Evolutionary conservation across 163 green algal genomes (phyloP), one percentile per base, ranked within the genome.

Genomic region (Botryococcus braunii): DNA sequence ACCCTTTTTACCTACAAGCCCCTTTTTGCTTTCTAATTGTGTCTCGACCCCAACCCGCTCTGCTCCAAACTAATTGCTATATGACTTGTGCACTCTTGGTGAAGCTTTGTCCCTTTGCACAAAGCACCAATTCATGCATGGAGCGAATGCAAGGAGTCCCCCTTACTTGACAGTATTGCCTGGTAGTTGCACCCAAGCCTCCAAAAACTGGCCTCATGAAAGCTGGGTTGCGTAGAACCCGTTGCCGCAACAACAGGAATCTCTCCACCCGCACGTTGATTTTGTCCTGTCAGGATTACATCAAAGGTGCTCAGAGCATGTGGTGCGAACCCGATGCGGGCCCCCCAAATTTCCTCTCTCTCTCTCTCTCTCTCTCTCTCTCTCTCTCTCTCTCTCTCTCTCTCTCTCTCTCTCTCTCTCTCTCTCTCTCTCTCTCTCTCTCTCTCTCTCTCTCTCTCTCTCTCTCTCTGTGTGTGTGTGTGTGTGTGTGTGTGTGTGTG

Each of bases 231-330:
- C 89, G 82, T 13, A 78, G 72, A 25, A 96, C 68, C 3, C 90
- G 78, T 77, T 96, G 90, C 41, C 85, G 75, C 32, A 96, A 74
- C 56, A 96, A 52, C 48, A 84, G 71, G 57, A 88, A 78, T 7
- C 89, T 73, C 50, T 91, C 77, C 27, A 88, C 64, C 65, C 93
- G 92, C 29, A 95, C 39, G 50, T 78, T 41, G 17, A 83, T 72
- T 79, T 94, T 95, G 69, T 82, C 82, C 87, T 92, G 82, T 62
- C 63, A 0, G 6, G 17, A 69, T 5, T 17, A 5, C 36, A 52
- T 52, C 17, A 27, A 52, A 17, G 47, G 8, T 49, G 47, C 13
- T 36, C 9, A 34, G 34, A 17, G 0, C 7, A 29, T 55, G 43
- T 13, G 13, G 13, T 17, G 43, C 43, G 13, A 52, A 52, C 43